Conservation (phyloP, 116 monocot genomes). For the Trichopus zeylanicus region DNA sequence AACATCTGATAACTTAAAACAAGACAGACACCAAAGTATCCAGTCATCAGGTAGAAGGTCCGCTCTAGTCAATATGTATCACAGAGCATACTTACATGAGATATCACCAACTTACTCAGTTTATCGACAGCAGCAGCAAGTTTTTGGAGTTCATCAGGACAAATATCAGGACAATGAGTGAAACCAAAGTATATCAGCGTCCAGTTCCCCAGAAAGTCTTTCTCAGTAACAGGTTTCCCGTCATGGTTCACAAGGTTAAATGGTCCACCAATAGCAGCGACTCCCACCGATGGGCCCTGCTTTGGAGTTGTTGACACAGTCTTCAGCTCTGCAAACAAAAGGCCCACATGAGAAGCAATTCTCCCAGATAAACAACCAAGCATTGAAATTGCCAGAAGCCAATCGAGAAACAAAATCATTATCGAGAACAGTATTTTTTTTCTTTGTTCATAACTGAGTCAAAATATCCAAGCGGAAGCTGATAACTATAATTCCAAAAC, state of each 20-base stretch:
- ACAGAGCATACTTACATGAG: no score
- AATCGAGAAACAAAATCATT: no score
- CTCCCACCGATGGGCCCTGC: conserved; percentile 75
- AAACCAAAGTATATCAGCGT: conserved; percentile 93
- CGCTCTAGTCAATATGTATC: no score
- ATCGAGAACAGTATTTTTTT: no score
- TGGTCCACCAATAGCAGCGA: conserved; percentile 90
- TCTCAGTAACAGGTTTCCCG: conserved; percentile 67
- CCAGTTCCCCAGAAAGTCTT: conserved; percentile 92
- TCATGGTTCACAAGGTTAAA: conserved; percentile 77
- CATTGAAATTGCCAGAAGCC: no score
- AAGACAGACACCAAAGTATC: no score
- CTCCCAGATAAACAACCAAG: not conserved
- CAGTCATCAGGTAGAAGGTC: no score
- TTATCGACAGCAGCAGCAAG: conserved; percentile 72
- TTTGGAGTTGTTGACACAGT: conserved; percentile 48
- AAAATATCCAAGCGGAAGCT: no score
- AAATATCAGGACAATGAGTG: conserved; percentile 96
- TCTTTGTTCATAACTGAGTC: no score
- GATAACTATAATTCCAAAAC: no score
- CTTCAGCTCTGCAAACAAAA: conserved; percentile 51
- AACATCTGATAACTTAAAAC: no score
- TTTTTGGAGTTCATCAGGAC: conserved; percentile 95
- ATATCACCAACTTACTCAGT: conserved; percentile 55
- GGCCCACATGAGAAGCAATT: not conserved